Evolutionary conservation across 2,329 filamentous ascomycete genomes (phyloP), one percentile per base, ranked within the genome.

Genomic region (Didymella sp.): DNA sequence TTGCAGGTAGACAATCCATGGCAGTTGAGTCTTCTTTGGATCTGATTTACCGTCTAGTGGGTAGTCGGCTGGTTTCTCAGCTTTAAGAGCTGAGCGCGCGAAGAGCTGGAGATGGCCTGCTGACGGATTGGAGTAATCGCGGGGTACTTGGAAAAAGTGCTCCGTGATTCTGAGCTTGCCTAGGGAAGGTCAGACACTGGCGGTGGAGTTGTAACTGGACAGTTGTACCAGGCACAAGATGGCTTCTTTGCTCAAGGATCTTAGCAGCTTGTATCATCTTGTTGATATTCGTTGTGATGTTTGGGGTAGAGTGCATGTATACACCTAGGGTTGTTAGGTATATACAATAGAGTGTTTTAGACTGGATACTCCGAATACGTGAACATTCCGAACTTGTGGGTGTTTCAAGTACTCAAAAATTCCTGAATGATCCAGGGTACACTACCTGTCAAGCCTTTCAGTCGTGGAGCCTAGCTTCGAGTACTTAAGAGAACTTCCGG

Each of bases 121-220:
- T 3, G 79, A 73, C 1, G 87, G 86, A 51, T 87, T 84, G 60
- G 78, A 77, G 76, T 96, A 90, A 78, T 96, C 90, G 59, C 91
- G 83, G 3, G 93, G 92, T 11, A 96, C 92, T 64, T 91, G 84
- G 76, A 96, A 96, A 80, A 92, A 89, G 69, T 94, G 84, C 74
- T 96, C 92, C 2, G 89, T 89, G 59, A 96, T 84, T 58, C 85
- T 82, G 42, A 96, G 81, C 71, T 88, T 89, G 45, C 91, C 91
- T 92, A 57, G 44, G n/a, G 43, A 9, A 4, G 11, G 27, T 62
- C 33, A 62, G 50, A 55, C 42, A 52, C 30, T 19, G 27, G 15
- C 2, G 5, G 5, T 7, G 33, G 12, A 8, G 13, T 9, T 17
- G 8, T 22, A 15, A 6, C 24, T 15, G 21, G 25, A 13, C 13